phyloP scores from a whole-genome alignment of 805 yeast genomes.

The Wickerhamomyces mucosus region DNA sequence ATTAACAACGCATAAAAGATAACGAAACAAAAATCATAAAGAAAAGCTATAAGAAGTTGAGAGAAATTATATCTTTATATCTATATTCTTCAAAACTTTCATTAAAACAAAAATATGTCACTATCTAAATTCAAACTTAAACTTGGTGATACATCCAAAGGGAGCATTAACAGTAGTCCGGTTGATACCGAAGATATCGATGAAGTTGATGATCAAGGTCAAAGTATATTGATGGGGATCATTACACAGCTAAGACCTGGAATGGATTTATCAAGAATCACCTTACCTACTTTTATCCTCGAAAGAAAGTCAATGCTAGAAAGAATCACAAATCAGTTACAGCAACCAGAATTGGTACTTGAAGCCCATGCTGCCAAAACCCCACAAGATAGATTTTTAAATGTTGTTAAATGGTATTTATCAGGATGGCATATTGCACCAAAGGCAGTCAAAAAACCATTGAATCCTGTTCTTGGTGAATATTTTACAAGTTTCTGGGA shows the following conservation, averaged over 20 bases:
- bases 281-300: constrained; percentile 89
- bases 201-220: constrained; percentile 86
- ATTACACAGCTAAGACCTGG: constrained; percentile 92
- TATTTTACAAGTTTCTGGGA: constrained; percentile 91
- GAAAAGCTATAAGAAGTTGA: too few relatives aligned
- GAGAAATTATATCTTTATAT: too few relatives aligned
- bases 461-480: constrained; percentile 93
- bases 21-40: too few relatives aligned
- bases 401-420: constrained; percentile 81
- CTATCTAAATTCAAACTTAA: too few relatives aligned
- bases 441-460: constrained; percentile 94
- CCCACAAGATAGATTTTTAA: constrained; percentile 58
- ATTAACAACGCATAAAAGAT: too few relatives aligned
- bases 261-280: constrained; percentile 79
- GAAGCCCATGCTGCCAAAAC: constrained; percentile 55
- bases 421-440: constrained; percentile 98
- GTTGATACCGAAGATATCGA: constrained; percentile 67
- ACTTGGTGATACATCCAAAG: too few relatives aligned
- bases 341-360: constrained; percentile 67
- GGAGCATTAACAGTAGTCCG: too few relatives aligned
- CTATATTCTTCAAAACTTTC: too few relatives aligned
- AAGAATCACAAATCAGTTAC: constrained; percentile 81
- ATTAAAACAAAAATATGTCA: too few relatives aligned
- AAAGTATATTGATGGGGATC: constrained; percentile 76
- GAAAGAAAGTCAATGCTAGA: constrained; percentile 96